These are phyloP conservation scores for Gossypium anomalum DNA, from an alignment of 345 rosid genomes.

Conservation along the genomic window DNA sequence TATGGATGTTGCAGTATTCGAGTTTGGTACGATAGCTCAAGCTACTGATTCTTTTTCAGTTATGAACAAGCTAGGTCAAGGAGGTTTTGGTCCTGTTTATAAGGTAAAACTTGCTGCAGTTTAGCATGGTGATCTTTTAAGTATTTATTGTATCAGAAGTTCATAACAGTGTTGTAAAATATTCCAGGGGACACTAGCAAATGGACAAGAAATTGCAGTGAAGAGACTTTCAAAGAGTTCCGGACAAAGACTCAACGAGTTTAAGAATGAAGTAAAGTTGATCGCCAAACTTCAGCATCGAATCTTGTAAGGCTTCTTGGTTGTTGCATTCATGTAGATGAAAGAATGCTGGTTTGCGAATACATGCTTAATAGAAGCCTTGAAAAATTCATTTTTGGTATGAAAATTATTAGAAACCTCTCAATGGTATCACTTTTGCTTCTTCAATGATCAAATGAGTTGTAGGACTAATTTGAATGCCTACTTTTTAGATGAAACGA, in stretches of 20 bases:
- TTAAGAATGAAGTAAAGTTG: conserved; percentile 40
- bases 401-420: background rate
- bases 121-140: background rate
- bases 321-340: conserved; percentile 30
- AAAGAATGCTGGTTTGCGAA: conserved; percentile 30
- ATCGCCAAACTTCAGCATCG: conserved; percentile 48
- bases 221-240: conserved; percentile 44
- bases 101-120: conserved; percentile 32
- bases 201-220: conserved; percentile 46
- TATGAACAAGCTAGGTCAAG: too few species aligned
- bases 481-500: background rate
- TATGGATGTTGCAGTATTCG: conserved; percentile 22
- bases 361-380: conserved; percentile 33
- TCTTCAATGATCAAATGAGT: background rate
- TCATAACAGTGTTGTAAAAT: background rate
- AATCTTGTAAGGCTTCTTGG: conserved; percentile 45
- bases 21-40: background rate
- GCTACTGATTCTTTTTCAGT: too few species aligned
- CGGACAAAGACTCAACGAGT: conserved; percentile 39
- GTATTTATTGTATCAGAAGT: background rate
- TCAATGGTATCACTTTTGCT: background rate
- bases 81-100: background rate
- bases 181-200: conserved; percentile 35
- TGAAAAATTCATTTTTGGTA: conserved; percentile 29
- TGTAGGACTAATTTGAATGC: background rate